These are phyloP conservation scores for Phoma herbarum DNA, from an alignment of 2,329 filamentous ascomycete genomes.

Conservation along the genomic window DNA sequence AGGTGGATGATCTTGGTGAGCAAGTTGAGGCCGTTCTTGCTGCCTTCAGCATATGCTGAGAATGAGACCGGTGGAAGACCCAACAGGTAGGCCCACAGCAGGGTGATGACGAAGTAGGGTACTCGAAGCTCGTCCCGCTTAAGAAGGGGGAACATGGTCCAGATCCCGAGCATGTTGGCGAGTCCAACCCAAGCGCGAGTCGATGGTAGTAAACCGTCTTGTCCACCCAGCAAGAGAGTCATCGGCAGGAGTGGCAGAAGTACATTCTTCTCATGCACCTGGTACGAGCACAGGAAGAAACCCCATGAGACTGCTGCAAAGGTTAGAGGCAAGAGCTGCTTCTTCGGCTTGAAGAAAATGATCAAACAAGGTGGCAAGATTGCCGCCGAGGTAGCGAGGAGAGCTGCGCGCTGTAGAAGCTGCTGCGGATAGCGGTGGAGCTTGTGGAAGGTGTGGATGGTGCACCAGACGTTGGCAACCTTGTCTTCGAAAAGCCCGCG, in stretches of 20 bases:
- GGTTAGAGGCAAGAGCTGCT: slow-evolving; percentile 78
- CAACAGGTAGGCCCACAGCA: slow-evolving; percentile 91
- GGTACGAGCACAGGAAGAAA: slow-evolving; percentile 97
- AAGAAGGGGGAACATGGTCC: slow-evolving; percentile 94
- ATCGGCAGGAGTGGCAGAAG: slow-evolving; percentile 91
- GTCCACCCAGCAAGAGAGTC: slow-evolving; percentile 83
- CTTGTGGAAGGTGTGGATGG: slow-evolving; percentile 88
- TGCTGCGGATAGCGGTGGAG: slow-evolving; percentile 76
- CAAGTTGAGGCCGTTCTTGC: slow-evolving; percentile 56
- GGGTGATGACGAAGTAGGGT: slow-evolving; percentile 83
- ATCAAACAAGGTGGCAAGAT: slow-evolving; percentile 82
- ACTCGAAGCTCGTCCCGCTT: slow-evolving; percentile 82
- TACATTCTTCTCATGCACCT: slow-evolving; percentile 98
- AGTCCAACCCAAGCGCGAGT: slow-evolving; percentile 93
- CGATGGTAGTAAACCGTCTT: slow-evolving; percentile 78
- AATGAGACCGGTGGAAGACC: slow-evolving; percentile 83
- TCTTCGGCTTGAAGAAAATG: slow-evolving; percentile 80
- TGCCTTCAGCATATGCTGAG: slow-evolving; percentile 67
- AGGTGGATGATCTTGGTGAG: slow-evolving; percentile 76
- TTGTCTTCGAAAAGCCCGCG: slow-evolving; percentile 98
- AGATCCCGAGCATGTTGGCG: slow-evolving; percentile 85
- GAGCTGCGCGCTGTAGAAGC: slow-evolving; percentile 77
- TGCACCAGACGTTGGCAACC: slow-evolving; percentile 98
- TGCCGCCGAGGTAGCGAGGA: slow-evolving; percentile 76
- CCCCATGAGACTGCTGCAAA: slow-evolving; percentile 90